phyloP scores from a whole-genome alignment of 139 green algal species.

The Micromonas pusilla region DNA sequence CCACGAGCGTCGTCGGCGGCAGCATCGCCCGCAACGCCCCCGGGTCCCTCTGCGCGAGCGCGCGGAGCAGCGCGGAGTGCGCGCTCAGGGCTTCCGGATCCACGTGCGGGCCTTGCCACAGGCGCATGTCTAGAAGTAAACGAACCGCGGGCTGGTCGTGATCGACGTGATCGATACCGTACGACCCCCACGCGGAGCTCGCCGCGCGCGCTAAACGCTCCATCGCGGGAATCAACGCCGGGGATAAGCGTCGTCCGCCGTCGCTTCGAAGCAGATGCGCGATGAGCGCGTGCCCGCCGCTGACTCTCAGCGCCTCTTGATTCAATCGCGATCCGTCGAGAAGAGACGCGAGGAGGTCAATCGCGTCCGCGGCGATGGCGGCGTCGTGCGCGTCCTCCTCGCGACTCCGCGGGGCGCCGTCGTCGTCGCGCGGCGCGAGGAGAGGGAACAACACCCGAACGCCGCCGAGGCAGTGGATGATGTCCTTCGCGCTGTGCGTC shows the following conservation, averaged over 20 bases:
- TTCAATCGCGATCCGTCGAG: constrained; percentile 1
- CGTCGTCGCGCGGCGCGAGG: constrained; percentile 20
- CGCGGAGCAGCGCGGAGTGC: background rate
- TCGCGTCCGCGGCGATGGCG: background rate
- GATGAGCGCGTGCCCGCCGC: constrained; percentile 11
- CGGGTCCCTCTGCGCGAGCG: background rate
- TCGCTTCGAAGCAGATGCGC: background rate
- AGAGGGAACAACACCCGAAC: constrained; percentile 44
- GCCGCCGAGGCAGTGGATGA: constrained; percentile 51
- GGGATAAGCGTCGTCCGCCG: background rate
- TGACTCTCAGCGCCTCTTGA: background rate
- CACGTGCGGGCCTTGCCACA: background rate
- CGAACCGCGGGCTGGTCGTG: background rate
- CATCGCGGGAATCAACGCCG: background rate
- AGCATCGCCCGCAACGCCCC: background rate
- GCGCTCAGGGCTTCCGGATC: background rate
- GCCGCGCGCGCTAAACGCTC: background rate
- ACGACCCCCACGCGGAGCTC: background rate
- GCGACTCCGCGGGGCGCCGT: too few relatives aligned
- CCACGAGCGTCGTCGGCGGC: background rate
- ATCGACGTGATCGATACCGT: background rate
- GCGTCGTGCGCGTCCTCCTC: background rate
- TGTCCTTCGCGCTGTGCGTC: constrained; percentile 37
- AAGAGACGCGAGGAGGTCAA: background rate
- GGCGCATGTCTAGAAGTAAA: background rate